phyloP scores from a whole-genome alignment of 2,329 filamentous ascomycete genomes.

The Scolecobasidium constrictum region DNA sequence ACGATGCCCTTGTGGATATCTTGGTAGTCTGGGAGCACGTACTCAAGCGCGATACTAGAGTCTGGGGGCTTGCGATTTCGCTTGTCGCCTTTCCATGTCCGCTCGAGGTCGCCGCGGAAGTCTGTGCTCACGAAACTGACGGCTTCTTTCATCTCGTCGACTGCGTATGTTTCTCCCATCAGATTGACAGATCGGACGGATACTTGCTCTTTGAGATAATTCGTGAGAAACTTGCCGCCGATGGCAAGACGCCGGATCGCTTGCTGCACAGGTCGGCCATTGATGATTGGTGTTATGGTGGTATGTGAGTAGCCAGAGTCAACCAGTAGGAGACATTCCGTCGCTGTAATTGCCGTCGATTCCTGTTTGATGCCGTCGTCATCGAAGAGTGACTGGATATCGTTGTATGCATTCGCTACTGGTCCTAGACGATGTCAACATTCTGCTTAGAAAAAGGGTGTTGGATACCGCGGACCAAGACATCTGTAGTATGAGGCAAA shows the following conservation, averaged over 20 bases:
- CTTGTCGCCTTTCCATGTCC: slow-evolving; percentile 68
- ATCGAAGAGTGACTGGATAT: slow-evolving; percentile 55
- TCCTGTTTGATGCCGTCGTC: not conserved
- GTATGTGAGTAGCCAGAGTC: slow-evolving; percentile 92
- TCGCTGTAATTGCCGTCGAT: slow-evolving; percentile 34
- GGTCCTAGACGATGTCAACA: slow-evolving; percentile 41
- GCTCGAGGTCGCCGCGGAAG: slow-evolving; percentile 69
- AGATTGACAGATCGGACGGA: slow-evolving; percentile 92
- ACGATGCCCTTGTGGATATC: slow-evolving; percentile 54
- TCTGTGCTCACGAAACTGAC: slow-evolving; percentile 73
- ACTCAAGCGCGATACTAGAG: slow-evolving; percentile 65
- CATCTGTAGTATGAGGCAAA: slow-evolving; percentile 78
- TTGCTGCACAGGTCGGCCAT: slow-evolving; percentile 67
- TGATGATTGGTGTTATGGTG: slow-evolving; percentile 75
- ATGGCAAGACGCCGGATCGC: slow-evolving; percentile 79
- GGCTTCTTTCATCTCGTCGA: slow-evolving; percentile 92
- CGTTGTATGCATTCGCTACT: slow-evolving; percentile 71
- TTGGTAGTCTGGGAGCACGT: slow-evolving; percentile 77
- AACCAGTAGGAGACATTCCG: slow-evolving; percentile 76
- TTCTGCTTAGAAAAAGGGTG: not conserved
- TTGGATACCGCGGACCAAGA: slow-evolving; percentile 42
- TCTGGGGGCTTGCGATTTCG: slow-evolving; percentile 41
- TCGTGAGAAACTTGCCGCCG: slow-evolving; percentile 87
- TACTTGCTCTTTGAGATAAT: slow-evolving; percentile 80
- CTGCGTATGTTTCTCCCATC: slow-evolving; percentile 83